Conservation (phyloP, 2,329 filamentous ascomycete genomes). For the Pseudogymnoascus sp. region DNA sequence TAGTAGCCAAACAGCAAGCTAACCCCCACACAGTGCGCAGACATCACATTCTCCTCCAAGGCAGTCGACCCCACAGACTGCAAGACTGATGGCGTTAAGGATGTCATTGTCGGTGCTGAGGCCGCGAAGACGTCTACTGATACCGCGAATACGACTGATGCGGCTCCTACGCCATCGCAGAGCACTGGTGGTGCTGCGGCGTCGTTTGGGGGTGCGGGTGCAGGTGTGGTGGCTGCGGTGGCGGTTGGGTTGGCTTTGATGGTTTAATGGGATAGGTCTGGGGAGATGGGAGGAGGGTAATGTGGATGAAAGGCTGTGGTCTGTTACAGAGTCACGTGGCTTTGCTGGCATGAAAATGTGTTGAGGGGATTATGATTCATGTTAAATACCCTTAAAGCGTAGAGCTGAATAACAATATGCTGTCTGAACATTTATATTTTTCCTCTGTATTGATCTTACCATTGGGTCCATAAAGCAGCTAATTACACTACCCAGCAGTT, state of each 20-base stretch:
- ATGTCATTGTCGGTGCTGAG: constrained; percentile 28
- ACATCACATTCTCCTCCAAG: constrained; percentile 57
- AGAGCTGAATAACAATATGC: neutral
- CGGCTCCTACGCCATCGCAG: neutral
- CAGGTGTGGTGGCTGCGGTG: neutral
- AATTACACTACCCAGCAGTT: no score
- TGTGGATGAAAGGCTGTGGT: neutral
- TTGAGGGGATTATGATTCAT: neutral
- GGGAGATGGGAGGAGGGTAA: neutral
- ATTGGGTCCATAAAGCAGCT: no score
- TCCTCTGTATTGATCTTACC: no score
- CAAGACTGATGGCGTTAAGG: constrained; percentile 50
- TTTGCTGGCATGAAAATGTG: neutral
- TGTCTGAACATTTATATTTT: neutral
- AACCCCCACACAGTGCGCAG: constrained; percentile 52
- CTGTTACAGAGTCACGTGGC: neutral
- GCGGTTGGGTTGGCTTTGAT: neutral
- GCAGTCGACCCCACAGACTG: constrained; percentile 46
- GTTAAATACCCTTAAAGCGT: neutral
- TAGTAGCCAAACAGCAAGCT: constrained; percentile 8
- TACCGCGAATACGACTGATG: neutral
- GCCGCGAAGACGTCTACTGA: neutral
- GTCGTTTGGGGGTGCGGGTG: neutral
- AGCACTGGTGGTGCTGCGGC: neutral
- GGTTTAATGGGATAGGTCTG: neutral